Base-by-base conservation (phyloP, 2,329 filamentous ascomycete genomes). In the Nigrospora osmanthi region DNA sequence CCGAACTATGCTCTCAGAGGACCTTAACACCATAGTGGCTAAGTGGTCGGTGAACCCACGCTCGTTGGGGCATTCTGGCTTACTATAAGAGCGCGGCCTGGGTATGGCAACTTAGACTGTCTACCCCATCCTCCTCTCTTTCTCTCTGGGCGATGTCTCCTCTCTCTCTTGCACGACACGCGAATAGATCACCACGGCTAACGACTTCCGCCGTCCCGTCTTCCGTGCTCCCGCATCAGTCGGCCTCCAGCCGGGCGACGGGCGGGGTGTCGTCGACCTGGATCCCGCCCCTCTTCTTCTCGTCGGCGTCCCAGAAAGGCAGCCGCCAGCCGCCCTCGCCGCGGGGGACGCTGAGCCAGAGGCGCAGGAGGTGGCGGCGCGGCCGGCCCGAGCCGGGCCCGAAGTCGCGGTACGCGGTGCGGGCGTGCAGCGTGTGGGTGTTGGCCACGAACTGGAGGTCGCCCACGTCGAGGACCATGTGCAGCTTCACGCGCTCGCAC, bases 391-490 rank as follows among this genome's bases (percentile, higher is more conserved):
- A 30, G 84, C 80, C 14, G 77, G 76, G 62, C 78, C 73, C 46
- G 38, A 58, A 57, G 55, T 88, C 86, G 51, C 72, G 86, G 66
- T 95, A 95, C 28, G 76, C 86, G 0, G 89, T 95, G 40, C 89
- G 70, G 0, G 88, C 85, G 61, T 95, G 89, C 40, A 95, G 65
- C 3, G 93, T 75, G 59, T 95, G 88, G 40, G 77, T 76, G 60
- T 95, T 94, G 54, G 81, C 81, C 46, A 94, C 59, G 65, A 95
- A 91, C 65, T 95, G 89, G 50, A 95, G 90, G 58, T 95, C 89
- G 40, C 89, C 89, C 15, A 93, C 78, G 53, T 91, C 87, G 10
- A 94, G 74, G 37, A 93, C 69, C 87, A 94, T 94, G 66, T 94
- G 88, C 52, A 95, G 71, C 4, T 85, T 75, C 42, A 89, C 70